Conservation (phyloP, 257 asterid genomes). For the Penstemon davidsonii region DNA sequence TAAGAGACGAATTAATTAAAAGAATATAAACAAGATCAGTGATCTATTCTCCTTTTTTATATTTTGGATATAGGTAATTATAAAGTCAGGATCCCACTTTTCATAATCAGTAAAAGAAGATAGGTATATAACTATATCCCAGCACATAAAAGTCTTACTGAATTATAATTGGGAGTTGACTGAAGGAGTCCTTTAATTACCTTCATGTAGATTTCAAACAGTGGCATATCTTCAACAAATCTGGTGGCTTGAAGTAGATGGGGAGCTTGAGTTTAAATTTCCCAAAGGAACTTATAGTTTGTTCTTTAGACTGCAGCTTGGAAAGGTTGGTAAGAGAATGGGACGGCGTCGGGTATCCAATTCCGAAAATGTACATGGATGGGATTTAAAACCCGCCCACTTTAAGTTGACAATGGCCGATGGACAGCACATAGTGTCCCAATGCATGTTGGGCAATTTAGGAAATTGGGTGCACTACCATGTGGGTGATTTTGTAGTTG, state of each 20-base stretch:
- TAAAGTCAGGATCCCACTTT: too few species aligned
- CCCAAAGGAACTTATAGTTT: slow-evolving; percentile 71
- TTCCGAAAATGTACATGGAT: slow-evolving; percentile 65
- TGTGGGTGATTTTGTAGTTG: slow-evolving; percentile 69
- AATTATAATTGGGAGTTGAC: not conserved
- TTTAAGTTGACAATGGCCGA: slow-evolving; percentile 57
- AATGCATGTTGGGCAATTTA: slow-evolving; percentile 43
- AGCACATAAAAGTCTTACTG: too few species aligned
- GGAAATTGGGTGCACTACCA: slow-evolving; percentile 78
- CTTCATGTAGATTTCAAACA: slow-evolving; percentile 57
- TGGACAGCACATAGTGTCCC: slow-evolving; percentile 49
- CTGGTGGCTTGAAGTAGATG: slow-evolving; percentile 91
- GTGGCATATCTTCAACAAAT: slow-evolving; percentile 85
- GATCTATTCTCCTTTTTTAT: too few species aligned
- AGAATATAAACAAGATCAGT: too few species aligned
- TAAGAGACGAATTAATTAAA: too few species aligned
- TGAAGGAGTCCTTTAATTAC: not conserved
- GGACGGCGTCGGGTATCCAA: slow-evolving; percentile 50
- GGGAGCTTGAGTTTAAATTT: slow-evolving; percentile 66
- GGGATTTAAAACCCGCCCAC: slow-evolving; percentile 74
- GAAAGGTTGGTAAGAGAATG: slow-evolving; percentile 49
- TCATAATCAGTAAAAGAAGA: too few species aligned
- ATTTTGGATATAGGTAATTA: too few species aligned
- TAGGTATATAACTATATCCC: too few species aligned
- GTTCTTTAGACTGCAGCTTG: slow-evolving; percentile 76